phyloP scores from a whole-genome alignment of 108 stramenopile species.

The Schizochytrium sp. region DNA sequence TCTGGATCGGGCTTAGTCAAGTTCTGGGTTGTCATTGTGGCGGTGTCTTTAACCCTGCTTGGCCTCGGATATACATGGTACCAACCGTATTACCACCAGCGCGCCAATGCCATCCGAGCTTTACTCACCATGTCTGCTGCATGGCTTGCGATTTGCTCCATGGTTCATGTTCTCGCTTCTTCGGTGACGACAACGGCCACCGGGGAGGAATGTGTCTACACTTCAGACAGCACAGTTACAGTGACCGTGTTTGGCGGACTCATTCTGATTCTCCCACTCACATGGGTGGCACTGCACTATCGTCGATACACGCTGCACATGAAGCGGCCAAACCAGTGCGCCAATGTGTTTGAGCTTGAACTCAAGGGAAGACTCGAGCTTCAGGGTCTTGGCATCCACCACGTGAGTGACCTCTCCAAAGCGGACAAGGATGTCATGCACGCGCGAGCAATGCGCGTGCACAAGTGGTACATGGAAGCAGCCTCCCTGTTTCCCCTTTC shows the following conservation, averaged over 20 bases:
- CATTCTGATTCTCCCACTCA: background rate
- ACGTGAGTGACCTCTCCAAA: background rate
- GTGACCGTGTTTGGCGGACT: background rate
- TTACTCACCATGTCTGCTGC: background rate
- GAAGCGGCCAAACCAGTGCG: background rate
- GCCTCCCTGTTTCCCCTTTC: background rate
- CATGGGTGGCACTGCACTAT: background rate
- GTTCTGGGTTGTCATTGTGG: background rate
- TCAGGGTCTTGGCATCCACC: background rate
- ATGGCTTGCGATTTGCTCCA: background rate
- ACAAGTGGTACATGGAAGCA: slow-evolving; percentile 2
- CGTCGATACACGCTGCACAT: background rate
- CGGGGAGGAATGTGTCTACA: background rate
- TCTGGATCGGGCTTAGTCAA: background rate
- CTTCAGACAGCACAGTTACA: background rate
- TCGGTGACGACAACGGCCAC: too few species aligned
- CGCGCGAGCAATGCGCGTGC: background rate
- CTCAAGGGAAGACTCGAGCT: background rate
- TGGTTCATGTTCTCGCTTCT: background rate
- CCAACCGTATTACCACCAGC: background rate
- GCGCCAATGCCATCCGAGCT: background rate
- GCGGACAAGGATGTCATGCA: background rate
- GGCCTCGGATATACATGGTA: background rate
- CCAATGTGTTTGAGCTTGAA: background rate
- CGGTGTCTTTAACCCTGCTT: background rate